Evolutionary conservation across 1,139 yeast genomes (phyloP).

Genomic region (Blastobotrys persicus): DNA sequence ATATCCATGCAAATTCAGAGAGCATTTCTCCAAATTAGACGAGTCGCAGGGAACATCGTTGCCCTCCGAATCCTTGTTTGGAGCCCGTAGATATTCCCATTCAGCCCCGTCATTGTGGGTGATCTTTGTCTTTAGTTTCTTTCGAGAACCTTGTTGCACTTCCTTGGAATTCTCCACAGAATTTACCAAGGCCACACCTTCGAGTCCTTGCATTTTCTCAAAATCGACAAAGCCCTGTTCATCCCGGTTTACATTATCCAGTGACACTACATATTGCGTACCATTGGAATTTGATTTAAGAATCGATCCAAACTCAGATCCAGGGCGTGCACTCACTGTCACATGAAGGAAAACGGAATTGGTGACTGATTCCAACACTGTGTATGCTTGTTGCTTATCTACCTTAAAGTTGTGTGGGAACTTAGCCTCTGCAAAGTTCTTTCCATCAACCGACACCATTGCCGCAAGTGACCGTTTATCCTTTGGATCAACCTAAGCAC

Average conservation of each 20-base stretch:
- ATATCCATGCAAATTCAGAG: slow-evolving; percentile 84
- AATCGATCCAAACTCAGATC: slow-evolving; percentile 72
- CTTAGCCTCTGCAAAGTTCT: slow-evolving; percentile 68
- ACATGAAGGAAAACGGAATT: slow-evolving; percentile 81
- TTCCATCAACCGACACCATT: slow-evolving; percentile 80
- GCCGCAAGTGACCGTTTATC: slow-evolving; percentile 53
- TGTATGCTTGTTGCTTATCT: slow-evolving; percentile 72
- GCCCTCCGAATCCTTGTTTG: slow-evolving; percentile 59
- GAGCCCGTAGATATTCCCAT: slow-evolving; percentile 74
- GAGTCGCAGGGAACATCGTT: slow-evolving; percentile 51
- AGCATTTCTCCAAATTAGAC: slow-evolving; percentile 53
- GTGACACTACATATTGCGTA: slow-evolving; percentile 75
- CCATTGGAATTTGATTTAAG: slow-evolving; percentile 94
- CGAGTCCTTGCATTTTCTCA: slow-evolving; percentile 81
- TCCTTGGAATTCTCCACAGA: slow-evolving; percentile 55
- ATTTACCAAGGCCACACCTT: slow-evolving; percentile 79
- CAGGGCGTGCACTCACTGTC: slow-evolving; percentile 54
- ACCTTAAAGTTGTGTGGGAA: slow-evolving; percentile 71
- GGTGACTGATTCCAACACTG: slow-evolving; percentile 73
- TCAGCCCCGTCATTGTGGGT: slow-evolving; percentile 92
- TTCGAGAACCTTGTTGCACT: slow-evolving; percentile 43
- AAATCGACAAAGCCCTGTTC: slow-evolving; percentile 77
- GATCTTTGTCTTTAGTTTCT: slow-evolving; percentile 65
- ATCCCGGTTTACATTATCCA: slow-evolving; percentile 76
- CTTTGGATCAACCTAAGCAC: slow-evolving; percentile 30